Conservation (phyloP, 257 asterid species). For the Dorcoceras hygrometricum region DNA sequence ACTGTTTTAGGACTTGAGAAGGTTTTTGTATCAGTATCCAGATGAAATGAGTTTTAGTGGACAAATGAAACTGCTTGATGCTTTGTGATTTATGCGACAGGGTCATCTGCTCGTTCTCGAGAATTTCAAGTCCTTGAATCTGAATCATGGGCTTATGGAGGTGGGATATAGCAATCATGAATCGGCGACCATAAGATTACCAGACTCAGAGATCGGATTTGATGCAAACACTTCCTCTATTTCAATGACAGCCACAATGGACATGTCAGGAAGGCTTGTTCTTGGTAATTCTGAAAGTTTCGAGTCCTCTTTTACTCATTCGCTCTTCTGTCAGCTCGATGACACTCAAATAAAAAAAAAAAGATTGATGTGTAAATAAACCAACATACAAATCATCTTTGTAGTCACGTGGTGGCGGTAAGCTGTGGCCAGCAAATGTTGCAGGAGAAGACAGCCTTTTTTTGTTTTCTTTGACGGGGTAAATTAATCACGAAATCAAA, state of each 20-base stretch:
- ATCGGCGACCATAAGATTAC: slow-evolving; percentile 46
- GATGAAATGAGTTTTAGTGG: neutral
- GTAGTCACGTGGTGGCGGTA: neutral
- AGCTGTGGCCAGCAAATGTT: neutral
- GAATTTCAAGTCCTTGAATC: slow-evolving; percentile 64
- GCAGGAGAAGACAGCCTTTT: neutral
- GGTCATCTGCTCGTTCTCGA: slow-evolving; percentile 88
- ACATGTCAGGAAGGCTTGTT: slow-evolving; percentile 72
- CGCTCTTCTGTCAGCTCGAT: neutral
- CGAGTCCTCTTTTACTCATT: slow-evolving; percentile 3
- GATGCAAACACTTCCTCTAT: slow-evolving; percentile 61
- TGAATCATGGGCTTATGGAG: slow-evolving; percentile 97
- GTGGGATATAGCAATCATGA: slow-evolving; percentile 73
- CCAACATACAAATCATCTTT: slow-evolving; percentile 2
- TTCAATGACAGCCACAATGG: slow-evolving; percentile 96
- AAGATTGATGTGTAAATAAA: neutral
- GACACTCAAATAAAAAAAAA: slow-evolving; percentile 9
- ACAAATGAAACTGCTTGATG: slow-evolving; percentile 5
- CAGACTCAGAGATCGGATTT: slow-evolving; percentile 32
- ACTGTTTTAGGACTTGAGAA: neutral
- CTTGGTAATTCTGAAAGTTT: slow-evolving; percentile 49
- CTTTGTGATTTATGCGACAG: slow-evolving; percentile 39
- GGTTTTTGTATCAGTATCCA: slow-evolving; percentile 1
- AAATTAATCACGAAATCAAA: too few relatives aligned
- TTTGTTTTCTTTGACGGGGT: too few relatives aligned